Conservation (phyloP, 805 yeast species). For the Teunomyces lycoperdinae region DNA sequence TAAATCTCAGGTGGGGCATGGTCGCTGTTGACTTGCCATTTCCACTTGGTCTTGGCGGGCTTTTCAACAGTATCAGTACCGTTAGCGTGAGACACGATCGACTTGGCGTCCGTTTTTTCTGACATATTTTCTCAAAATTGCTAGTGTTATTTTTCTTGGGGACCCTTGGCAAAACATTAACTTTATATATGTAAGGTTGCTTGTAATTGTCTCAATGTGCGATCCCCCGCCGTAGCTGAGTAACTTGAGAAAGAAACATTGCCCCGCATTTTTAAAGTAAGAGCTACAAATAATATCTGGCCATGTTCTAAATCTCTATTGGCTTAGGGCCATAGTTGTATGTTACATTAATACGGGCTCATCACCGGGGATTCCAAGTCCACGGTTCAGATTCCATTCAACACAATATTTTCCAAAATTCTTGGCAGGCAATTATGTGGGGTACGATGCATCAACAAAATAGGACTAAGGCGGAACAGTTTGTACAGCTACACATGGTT, state of each 20-base stretch:
- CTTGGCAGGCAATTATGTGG: not conserved
- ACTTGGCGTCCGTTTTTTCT: not conserved
- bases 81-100: not conserved
- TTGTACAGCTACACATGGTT: too few relatives aligned
- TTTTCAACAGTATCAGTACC: not conserved
- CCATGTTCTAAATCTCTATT: not conserved
- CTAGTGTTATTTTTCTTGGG: not conserved
- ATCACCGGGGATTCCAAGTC: not conserved
- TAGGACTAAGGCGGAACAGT: too few relatives aligned
- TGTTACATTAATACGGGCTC: not conserved
- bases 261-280: not conserved
- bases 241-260: not conserved
- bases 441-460: not conserved
- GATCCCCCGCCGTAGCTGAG: too few relatives aligned
- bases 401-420: not conserved
- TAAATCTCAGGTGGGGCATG: slow-evolving; percentile 20
- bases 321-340: not conserved
- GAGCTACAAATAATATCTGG: not conserved
- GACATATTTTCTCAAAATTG: not conserved
- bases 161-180: not conserved
- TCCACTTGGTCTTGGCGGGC: slow-evolving; percentile 11
- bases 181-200: not conserved
- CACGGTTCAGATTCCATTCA: not conserved
- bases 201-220: not conserved
- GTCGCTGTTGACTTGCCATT: slow-evolving; percentile 14